These are phyloP conservation scores for Chlorella sp. DNA, from an alignment of 139 green algal genomes.

Conservation along the genomic window DNA sequence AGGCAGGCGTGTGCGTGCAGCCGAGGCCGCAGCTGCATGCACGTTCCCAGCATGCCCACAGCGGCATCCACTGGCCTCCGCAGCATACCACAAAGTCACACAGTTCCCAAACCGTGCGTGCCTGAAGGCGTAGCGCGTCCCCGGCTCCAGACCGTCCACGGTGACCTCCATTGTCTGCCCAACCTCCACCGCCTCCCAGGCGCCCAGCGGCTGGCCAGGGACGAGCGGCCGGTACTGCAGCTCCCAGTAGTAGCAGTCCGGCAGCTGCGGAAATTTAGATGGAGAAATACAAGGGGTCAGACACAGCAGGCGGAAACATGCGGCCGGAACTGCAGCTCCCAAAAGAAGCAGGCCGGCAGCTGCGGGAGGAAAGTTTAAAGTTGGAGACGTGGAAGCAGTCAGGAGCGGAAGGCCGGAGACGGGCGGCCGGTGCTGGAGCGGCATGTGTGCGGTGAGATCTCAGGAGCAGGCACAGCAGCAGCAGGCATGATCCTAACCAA, in stretches of 20 bases:
- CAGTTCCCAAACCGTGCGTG: neutral
- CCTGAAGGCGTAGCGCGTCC: conserved; percentile 31
- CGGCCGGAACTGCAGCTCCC: neutral
- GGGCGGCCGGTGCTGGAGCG: too few relatives aligned
- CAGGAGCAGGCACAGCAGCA: too few relatives aligned
- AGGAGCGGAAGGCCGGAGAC: too few relatives aligned
- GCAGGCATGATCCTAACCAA: too few relatives aligned
- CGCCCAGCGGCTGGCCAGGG: neutral
- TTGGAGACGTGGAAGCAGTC: too few relatives aligned
- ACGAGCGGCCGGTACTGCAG: conserved; percentile 32
- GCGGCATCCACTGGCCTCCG: neutral
- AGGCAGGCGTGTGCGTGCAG: neutral
- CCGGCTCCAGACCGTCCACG: conserved; percentile 9
- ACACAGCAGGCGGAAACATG: too few relatives aligned
- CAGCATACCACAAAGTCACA: neutral
- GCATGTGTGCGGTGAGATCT: too few relatives aligned
- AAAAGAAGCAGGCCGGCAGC: neutral
- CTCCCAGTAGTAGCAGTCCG: conserved; percentile 30
- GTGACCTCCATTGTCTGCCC: neutral
- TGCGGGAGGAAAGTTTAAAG: too few relatives aligned
- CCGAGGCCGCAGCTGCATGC: too few relatives aligned
- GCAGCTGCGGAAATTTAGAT: neutral
- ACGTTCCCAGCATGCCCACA: too few relatives aligned
- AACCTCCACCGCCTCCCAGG: conserved; percentile 11
- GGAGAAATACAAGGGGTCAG: too few relatives aligned